Evolutionary conservation across 2,329 filamentous ascomycete genomes (phyloP).

Genomic region (Venturia pyrina): DNA sequence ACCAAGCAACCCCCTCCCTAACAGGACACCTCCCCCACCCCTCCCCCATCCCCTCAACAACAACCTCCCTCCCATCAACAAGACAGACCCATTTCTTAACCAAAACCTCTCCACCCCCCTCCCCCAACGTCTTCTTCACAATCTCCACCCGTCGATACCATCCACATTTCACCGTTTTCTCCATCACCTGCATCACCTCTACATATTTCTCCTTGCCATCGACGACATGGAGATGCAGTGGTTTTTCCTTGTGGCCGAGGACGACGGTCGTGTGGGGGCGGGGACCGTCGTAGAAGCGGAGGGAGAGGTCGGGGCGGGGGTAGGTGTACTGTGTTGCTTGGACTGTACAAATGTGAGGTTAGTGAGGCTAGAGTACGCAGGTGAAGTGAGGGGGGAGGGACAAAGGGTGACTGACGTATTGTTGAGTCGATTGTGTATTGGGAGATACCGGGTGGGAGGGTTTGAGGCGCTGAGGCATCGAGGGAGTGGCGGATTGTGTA

Average conservation of each 20-base stretch:
- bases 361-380: not conserved
- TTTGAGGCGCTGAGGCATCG: not conserved
- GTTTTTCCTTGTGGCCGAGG: not conserved
- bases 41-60: not conserved
- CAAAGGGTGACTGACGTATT: not conserved
- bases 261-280: not conserved
- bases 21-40: not conserved
- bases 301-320: not conserved
- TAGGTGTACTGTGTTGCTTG: not conserved
- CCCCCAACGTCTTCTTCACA: not conserved
- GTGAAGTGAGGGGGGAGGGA: not conserved
- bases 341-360: not conserved
- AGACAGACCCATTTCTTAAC: not conserved
- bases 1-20: not conserved
- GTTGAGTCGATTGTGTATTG: not conserved
- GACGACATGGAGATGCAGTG: not conserved
- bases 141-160: not conserved
- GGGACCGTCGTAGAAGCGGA: not conserved
- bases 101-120: not conserved
- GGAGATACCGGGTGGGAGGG: not conserved
- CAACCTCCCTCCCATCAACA: not conserved
- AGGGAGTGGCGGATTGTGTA: not conserved
- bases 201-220: not conserved
- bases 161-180: not conserved
- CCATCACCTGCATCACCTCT: not conserved